Evolutionary conservation across 1,284 basidiomycete genomes (phyloP).

Genomic region (Anthracocystis setariae): DNA sequence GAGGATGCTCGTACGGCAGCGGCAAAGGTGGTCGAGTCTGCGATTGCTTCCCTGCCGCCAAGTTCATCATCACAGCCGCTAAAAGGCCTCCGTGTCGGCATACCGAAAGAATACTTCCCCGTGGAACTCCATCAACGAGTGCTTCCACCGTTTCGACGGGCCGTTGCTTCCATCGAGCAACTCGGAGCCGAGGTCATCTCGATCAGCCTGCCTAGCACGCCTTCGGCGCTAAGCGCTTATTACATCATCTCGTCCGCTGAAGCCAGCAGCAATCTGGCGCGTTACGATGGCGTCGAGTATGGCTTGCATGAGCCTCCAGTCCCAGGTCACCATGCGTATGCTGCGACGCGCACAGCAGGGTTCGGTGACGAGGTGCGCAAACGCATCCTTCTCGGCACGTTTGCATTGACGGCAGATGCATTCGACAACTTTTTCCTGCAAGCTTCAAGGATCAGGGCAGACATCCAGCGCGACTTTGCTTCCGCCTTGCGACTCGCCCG

Average conservation of each 20-base stretch:
- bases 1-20: slow-evolving; percentile 28
- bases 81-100: slow-evolving; percentile 73
- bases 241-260: slow-evolving; percentile 95
- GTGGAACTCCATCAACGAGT: slow-evolving; percentile 74
- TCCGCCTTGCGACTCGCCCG: slow-evolving; percentile 74
- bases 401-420: slow-evolving; percentile 88
- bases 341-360: slow-evolving; percentile 70
- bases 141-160: slow-evolving; percentile 70
- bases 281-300: slow-evolving; percentile 83
- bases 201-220: slow-evolving; percentile 81
- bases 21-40: slow-evolving; percentile 1
- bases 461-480: slow-evolving; percentile 80
- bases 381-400: slow-evolving; percentile 89
- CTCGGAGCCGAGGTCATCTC: slow-evolving; percentile 78
- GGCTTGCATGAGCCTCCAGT: slow-evolving; percentile 65
- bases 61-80: slow-evolving; percentile 46
- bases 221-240: slow-evolving; percentile 87
- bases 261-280: slow-evolving; percentile 89
- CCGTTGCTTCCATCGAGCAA: slow-evolving; percentile 72
- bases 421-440: slow-evolving; percentile 97
- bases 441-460: slow-evolving; percentile 81
- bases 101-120: slow-evolving; percentile 86
- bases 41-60: background rate
- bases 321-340: slow-evolving; percentile 48
- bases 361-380: slow-evolving; percentile 89